Base-by-base conservation (phyloP, 108 stramenopile species). In the Nitzschia inconspicua region DNA sequence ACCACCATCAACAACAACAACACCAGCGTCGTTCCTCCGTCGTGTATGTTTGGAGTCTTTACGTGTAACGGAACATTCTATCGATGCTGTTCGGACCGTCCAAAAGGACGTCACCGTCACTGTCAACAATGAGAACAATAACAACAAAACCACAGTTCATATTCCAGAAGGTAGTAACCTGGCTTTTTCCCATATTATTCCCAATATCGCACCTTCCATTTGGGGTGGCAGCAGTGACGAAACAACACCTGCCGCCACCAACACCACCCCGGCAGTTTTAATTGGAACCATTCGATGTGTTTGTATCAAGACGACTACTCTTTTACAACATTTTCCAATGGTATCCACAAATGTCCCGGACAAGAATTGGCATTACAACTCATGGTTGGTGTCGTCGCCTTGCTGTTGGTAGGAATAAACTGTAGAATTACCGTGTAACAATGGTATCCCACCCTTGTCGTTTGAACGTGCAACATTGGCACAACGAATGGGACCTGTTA, bases 381-480 rank as follows among this genome's bases (percentile, higher is more conserved):
- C 14, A 51, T 80, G 54, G 44, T 75, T 49, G 13, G 57, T 5
- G 47, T 47, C 4, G 50, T 78, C 2, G 79, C 76, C 28, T 11
- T 74, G 0, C 54, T 84, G 31, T 32, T 80, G 47, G n/a, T n/a
- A n/a, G n/a, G n/a, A n/a, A n/a, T n/a, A n/a, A n/a, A n/a, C n/a
- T n/a, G n/a, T n/a, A n/a, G n/a, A n/a, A n/a, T n/a, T n/a, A n/a
- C n/a, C n/a, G n/a, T n/a, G n/a, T n/a, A n/a, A n/a, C n/a, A n/a
- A n/a, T n/a, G n/a, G n/a, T n/a, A 55, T 66, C 9, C 73, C 72
- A 18, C 46, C 55, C n/a, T 20, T 84, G 18, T 40, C 43, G 35
- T 84, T 80, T 68, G 79, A 80, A 53, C 68, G 83, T 25, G 76
- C 83, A 4, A 84, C 83, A 0, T 47, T 84, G 51, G 83, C 83